Percentiles rank a stretch among this genome's conserved stretches.
Evolutionary conservation across 345 rosid species (phyloP).

Genomic region (Aurinia saxatilis): DNA sequence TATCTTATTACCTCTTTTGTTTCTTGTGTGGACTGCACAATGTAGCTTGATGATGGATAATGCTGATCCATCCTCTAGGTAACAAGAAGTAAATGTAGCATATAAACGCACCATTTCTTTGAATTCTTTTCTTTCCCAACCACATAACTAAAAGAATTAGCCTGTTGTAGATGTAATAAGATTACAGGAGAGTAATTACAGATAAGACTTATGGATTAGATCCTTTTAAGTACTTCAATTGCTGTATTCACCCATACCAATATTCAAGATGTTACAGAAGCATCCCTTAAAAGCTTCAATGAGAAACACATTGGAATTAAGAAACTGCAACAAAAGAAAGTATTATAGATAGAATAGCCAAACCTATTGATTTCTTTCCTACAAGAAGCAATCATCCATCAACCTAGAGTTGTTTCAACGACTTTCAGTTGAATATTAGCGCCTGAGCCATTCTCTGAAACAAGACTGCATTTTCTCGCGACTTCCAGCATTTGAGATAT

Average conservation of each 20-base stretch:
- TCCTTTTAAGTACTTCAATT: not conserved
- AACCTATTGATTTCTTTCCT: not conserved
- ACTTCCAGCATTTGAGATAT: slow-evolving; percentile 45
- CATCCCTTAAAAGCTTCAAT: not conserved
- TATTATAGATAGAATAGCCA: not conserved
- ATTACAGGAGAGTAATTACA: not conserved
- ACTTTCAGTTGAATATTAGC: slow-evolving; percentile 13
- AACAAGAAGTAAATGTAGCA: not conserved
- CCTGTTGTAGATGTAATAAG: not conserved
- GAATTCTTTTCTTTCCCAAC: not conserved
- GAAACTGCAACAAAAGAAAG: not conserved
- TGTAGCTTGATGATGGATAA: not conserved
- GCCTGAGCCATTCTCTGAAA: slow-evolving; percentile 62
- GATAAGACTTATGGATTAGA: not conserved
- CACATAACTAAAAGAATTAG: slow-evolving; percentile 9
- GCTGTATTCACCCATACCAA: not conserved
- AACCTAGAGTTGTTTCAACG: slow-evolving; percentile 15
- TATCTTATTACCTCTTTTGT: not conserved
- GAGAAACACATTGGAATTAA: not conserved
- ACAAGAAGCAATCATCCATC: not conserved
- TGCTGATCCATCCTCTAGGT: not conserved
- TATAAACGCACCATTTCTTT: not conserved
- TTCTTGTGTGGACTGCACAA: not conserved
- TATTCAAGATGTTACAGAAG: not conserved
- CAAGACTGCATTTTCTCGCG: slow-evolving; percentile 69